These are phyloP conservation scores for Euphrasia arctica DNA, from an alignment of 305 asterid genomes.

Conservation along the genomic window DNA sequence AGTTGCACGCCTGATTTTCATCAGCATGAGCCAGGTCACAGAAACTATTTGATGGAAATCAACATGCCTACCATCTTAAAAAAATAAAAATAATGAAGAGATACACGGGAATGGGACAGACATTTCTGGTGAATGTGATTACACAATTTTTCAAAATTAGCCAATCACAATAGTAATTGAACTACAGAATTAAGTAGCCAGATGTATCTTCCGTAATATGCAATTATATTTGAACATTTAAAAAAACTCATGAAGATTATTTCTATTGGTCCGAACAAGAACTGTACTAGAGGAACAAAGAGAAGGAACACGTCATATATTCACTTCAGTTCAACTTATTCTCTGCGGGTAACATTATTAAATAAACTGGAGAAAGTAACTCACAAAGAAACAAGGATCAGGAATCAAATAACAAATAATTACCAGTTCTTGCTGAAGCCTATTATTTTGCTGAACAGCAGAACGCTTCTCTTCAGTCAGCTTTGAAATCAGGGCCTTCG, in stretches of 20 bases:
- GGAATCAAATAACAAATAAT: slow-evolving; percentile 25
- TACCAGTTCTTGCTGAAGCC: slow-evolving; percentile 73
- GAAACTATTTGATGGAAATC: background rate
- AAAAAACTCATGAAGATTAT: slow-evolving; percentile 2
- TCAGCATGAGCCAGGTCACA: background rate
- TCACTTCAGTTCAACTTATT: no score
- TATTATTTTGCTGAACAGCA: slow-evolving; percentile 51
- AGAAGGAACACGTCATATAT: background rate
- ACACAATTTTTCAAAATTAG: background rate
- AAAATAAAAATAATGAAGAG: background rate
- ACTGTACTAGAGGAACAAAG: background rate
- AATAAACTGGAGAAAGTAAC: background rate
- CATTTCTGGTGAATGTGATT: background rate
- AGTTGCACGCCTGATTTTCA: background rate
- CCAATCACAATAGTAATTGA: background rate
- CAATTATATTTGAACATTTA: no score
- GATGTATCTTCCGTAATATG: no score
- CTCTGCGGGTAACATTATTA: background rate
- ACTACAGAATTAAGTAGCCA: slow-evolving; percentile 5
- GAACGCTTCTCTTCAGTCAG: slow-evolving; percentile 58
- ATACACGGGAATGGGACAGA: background rate
- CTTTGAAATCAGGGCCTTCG: slow-evolving; percentile 51
- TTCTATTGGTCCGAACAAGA: background rate
- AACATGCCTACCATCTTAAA: background rate
- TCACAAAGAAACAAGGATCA: slow-evolving; percentile 9